Evolutionary conservation across 208 protist species (phyloP).

Genomic region (Borovskyia barvae): DNA sequence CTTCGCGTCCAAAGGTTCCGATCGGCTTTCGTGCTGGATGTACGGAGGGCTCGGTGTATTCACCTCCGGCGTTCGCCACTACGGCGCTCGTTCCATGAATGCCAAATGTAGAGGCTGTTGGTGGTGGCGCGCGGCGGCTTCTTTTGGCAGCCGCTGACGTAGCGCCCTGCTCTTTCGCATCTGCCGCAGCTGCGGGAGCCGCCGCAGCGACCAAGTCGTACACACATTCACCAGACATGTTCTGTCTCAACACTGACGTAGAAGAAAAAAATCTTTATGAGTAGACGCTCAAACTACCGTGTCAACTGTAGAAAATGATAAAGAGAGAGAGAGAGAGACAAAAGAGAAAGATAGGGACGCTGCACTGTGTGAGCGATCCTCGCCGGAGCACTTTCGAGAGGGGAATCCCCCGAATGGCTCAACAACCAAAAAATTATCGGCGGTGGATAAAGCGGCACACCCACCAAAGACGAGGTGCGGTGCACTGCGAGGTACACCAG

Average conservation of each 20-base stretch:
- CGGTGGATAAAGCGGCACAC: no score
- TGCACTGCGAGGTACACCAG: no score
- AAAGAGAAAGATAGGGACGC: not conserved
- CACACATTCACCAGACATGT: slow-evolving; percentile 88
- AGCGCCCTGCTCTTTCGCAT: not conserved
- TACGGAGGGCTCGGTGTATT: slow-evolving; percentile 71
- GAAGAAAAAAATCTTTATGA: slow-evolving; percentile 11
- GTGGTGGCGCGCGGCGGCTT: slow-evolving; percentile 50
- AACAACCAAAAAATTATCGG: no score
- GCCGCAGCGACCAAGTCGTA: slow-evolving; percentile 74
- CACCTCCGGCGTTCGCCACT: slow-evolving; percentile 76
- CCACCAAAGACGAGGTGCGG: no score
- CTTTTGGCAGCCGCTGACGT: slow-evolving; percentile 26
- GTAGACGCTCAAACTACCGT: no score
- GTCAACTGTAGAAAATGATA: not conserved
- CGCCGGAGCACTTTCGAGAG: no score
- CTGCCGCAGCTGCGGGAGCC: slow-evolving; percentile 5
- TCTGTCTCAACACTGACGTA: no score
- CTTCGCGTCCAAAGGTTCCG: slow-evolving; percentile 76
- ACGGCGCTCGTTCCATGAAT: slow-evolving; percentile 86
- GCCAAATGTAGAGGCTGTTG: slow-evolving; percentile 86
- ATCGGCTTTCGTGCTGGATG: slow-evolving; percentile 81
- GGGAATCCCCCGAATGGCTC: no score
- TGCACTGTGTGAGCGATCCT: no score
- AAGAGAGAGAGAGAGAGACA: not conserved